These are phyloP conservation scores for Backusella mclennaniae DNA, from an alignment of 192 early-diverging fungal genomes.

Conservation along the genomic window DNA sequence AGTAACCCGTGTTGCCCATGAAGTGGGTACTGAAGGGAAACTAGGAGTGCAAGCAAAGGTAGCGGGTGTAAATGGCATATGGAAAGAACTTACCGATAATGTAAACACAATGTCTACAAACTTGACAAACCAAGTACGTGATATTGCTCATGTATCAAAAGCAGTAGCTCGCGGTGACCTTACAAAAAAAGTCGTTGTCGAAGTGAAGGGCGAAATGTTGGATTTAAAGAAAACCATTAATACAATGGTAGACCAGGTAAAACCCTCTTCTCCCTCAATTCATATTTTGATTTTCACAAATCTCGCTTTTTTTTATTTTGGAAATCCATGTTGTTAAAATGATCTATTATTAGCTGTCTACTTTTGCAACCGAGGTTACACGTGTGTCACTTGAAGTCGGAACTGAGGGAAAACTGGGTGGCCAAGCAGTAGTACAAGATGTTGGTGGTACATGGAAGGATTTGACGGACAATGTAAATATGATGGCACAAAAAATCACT, in stretches of 20 bases:
- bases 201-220: constrained; percentile 57
- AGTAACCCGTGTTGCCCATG: constrained; percentile 64
- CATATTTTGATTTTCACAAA: no score
- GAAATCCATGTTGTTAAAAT: neutral
- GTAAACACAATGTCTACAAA: constrained; percentile 68
- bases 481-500: constrained; percentile 59
- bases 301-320: no score
- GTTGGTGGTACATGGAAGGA: constrained; percentile 59
- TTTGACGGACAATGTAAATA: constrained; percentile 57
- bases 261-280: neutral
- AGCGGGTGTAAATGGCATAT: constrained; percentile 59
- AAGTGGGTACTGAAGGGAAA: constrained; percentile 65
- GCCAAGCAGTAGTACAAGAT: constrained; percentile 55
- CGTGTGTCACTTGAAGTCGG: constrained; percentile 58
- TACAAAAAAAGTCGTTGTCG: constrained; percentile 57
- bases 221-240: constrained; percentile 56
- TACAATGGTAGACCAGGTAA: constrained; percentile 28
- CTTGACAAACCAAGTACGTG: constrained; percentile 62
- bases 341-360: constrained; percentile 20
- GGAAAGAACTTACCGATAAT: constrained; percentile 66
- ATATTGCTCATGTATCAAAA: constrained; percentile 62
- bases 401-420: constrained; percentile 56
- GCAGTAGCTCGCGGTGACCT: constrained; percentile 56
- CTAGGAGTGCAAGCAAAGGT: constrained; percentile 66
- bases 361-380: constrained; percentile 60